phyloP scores from a whole-genome alignment of 192 early-diverging fungal genomes.

The Phycomyces nitens region DNA sequence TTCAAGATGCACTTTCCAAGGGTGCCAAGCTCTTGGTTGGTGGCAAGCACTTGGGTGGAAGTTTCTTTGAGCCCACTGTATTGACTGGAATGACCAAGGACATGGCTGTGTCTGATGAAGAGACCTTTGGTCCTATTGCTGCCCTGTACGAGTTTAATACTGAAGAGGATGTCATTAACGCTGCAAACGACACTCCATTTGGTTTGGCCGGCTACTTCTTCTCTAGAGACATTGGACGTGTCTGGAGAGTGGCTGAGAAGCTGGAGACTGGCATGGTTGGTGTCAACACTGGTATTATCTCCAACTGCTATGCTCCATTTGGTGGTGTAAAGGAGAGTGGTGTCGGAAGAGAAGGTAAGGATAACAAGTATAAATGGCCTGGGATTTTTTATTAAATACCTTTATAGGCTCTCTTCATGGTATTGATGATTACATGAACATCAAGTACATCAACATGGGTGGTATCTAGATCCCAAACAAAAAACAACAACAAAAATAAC shows the following conservation, averaged over 20 bases:
- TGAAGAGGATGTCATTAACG: constrained; percentile 74
- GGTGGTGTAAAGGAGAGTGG: constrained; percentile 76
- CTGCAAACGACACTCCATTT: constrained; percentile 69
- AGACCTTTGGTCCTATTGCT: constrained; percentile 92
- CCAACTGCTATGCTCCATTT: constrained; percentile 59
- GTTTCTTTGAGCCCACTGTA: constrained; percentile 84
- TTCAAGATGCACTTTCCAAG: constrained; percentile 67
- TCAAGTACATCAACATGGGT: constrained; percentile 19
- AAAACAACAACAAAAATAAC: no score
- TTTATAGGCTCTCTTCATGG: neutral
- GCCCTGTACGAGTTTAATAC: constrained; percentile 70
- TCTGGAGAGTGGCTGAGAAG: constrained; percentile 77
- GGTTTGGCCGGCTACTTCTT: constrained; percentile 88
- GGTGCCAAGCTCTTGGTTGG: constrained; percentile 75
- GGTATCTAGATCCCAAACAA: no score
- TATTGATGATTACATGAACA: constrained; percentile 18
- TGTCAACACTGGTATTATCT: constrained; percentile 69
- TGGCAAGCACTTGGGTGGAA: constrained; percentile 54
- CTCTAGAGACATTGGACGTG: constrained; percentile 67
- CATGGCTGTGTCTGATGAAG: constrained; percentile 72
- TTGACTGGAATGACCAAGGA: constrained; percentile 61
- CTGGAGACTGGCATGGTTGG: constrained; percentile 90
- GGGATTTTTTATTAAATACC: neutral
- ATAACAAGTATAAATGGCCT: neutral
- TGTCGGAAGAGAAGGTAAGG: constrained; percentile 65